phyloP scores from a whole-genome alignment of 768 basidiomycete species.

The Cubamyces lactineus region DNA sequence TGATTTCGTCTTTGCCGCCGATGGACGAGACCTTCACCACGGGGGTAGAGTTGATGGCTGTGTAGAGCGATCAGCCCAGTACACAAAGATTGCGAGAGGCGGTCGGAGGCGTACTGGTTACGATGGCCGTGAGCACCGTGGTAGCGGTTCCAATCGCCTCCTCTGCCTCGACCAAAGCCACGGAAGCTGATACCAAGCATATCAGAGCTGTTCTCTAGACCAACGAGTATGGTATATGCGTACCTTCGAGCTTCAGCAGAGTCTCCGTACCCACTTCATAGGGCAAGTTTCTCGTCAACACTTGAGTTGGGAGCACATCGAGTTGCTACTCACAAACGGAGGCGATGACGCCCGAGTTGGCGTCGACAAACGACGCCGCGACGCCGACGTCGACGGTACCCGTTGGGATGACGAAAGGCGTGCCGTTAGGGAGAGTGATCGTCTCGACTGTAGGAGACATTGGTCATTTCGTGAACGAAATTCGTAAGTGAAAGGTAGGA shows the following conservation, averaged over 20 bases:
- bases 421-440: slow-evolving; percentile 2
- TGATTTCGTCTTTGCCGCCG: slow-evolving; percentile 14
- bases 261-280: slow-evolving; percentile 9
- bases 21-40: slow-evolving; percentile 16
- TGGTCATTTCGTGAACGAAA: no score
- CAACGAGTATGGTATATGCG: neutral
- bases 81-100: no score
- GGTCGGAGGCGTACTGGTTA: slow-evolving; percentile 2
- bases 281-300: no score
- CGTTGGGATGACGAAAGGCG: neutral
- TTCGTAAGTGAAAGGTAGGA: neutral
- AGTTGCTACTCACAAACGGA: neutral
- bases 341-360: slow-evolving; percentile 1
- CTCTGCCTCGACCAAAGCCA: neutral
- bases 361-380: slow-evolving; percentile 6
- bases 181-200: neutral
- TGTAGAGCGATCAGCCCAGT: no score
- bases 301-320: no score
- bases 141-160: slow-evolving; percentile 11
- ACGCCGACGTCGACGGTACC: neutral
- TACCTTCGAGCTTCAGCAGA: slow-evolving; percentile 4
- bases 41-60: slow-evolving; percentile 18
- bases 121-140: slow-evolving; percentile 9
- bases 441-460: neutral
- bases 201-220: neutral